phyloP scores from a whole-genome alignment of 2,329 filamentous ascomycete species.

The Beauveria australis region DNA sequence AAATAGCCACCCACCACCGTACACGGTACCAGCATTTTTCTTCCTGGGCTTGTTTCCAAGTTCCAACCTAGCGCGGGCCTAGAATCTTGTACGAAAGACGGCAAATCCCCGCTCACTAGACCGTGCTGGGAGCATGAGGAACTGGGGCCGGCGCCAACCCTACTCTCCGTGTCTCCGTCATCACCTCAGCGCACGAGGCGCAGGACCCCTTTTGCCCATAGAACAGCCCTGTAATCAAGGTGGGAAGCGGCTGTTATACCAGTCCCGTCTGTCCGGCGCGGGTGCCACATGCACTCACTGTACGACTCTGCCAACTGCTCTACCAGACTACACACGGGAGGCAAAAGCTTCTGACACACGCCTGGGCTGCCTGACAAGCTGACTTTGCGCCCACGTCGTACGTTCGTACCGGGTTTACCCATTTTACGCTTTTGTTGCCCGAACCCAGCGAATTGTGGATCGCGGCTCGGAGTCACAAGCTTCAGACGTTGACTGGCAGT shows the following conservation, averaged over 20 bases:
- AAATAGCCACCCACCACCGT: background rate
- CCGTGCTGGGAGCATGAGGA: background rate
- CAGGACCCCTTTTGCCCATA: constrained; percentile 1
- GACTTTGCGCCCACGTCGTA: constrained; percentile 2
- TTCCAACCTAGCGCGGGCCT: background rate
- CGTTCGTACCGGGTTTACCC: constrained; percentile 2
- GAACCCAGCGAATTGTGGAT: constrained; percentile 12
- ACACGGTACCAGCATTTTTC: background rate
- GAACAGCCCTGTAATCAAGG: background rate
- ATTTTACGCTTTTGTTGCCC: background rate
- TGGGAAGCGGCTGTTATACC: constrained; percentile 6
- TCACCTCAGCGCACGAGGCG: background rate
- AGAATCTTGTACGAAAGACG: background rate
- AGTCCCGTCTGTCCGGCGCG: constrained; percentile 2
- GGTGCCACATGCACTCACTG: constrained; percentile 5
- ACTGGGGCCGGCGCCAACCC: constrained; percentile 10
- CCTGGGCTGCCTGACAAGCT: background rate
- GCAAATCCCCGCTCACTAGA: constrained; percentile 7
- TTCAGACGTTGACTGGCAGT: background rate
- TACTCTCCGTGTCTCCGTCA: constrained; percentile 12
- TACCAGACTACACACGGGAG: background rate
- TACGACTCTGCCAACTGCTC: background rate
- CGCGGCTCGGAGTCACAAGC: constrained; percentile 12
- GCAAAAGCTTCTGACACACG: background rate
- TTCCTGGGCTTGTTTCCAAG: background rate